phyloP scores from a whole-genome alignment of 2,329 filamentous ascomycete genomes.

The Fusarium sp. region DNA sequence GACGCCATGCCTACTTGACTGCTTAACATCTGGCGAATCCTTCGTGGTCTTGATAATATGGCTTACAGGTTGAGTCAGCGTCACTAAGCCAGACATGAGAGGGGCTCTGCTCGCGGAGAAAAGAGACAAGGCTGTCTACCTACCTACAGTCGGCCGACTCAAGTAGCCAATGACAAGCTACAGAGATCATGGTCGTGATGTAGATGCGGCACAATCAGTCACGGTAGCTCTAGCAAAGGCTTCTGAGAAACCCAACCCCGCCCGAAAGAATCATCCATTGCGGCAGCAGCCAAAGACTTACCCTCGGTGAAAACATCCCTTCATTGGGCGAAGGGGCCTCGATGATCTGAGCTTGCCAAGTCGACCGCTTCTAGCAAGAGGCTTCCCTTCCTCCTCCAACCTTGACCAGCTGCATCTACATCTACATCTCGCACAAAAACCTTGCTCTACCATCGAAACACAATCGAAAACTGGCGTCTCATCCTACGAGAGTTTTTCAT shows the following conservation, averaged over 20 bases:
- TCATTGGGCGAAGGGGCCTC: background rate
- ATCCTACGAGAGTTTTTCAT: background rate
- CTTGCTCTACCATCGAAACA: background rate
- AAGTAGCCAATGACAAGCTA: background rate
- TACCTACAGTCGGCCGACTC: background rate
- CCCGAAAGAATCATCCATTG: background rate
- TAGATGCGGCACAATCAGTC: background rate
- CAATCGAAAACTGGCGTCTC: background rate
- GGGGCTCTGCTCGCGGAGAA: background rate
- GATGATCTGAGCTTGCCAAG: slow-evolving; percentile 3
- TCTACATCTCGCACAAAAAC: background rate
- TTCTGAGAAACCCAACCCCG: background rate
- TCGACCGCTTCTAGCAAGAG: background rate
- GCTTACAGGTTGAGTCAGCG: slow-evolving; percentile 16
- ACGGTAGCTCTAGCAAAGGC: background rate
- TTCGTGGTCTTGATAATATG: slow-evolving; percentile 18
- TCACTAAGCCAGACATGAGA: slow-evolving; percentile 23
- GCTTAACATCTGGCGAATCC: background rate
- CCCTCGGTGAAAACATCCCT: background rate
- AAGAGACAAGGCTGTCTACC: background rate
- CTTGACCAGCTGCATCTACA: background rate
- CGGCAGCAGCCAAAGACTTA: background rate
- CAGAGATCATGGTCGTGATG: background rate
- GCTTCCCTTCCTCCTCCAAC: background rate
- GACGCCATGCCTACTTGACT: background rate